These are phyloP conservation scores for Stemphylium beticola DNA, from an alignment of 2,329 filamentous ascomycete species.

Conservation along the genomic window DNA sequence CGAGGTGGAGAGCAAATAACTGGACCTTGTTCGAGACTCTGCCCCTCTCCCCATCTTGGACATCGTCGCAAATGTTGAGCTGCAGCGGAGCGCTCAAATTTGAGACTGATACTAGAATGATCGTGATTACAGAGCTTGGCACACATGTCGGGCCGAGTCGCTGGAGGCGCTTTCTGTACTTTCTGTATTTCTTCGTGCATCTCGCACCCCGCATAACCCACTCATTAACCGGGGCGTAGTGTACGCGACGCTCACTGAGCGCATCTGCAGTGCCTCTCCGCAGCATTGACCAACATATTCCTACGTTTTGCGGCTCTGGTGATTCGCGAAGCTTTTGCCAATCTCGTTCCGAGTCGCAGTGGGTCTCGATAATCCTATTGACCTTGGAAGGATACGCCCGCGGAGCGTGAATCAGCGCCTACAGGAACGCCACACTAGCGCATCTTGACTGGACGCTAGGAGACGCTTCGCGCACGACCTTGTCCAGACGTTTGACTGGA, in stretches of 20 bases:
- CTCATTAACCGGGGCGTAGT: not conserved
- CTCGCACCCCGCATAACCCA: not conserved
- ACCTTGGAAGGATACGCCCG: constrained; percentile 1
- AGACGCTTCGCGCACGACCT: not conserved
- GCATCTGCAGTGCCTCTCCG: not conserved
- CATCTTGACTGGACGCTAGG: constrained; percentile 3
- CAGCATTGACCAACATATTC: not conserved
- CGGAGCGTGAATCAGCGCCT: constrained; percentile 1
- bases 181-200: not conserved
- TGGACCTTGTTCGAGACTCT: constrained; percentile 10
- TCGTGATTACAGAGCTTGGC: not conserved
- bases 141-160: constrained; percentile 6
- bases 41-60: constrained; percentile 1
- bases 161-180: not conserved
- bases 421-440: not conserved
- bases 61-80: not conserved
- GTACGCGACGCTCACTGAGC: constrained; percentile 1
- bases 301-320: not conserved
- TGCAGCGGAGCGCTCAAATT: not conserved
- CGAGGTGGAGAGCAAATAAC: constrained; percentile 5
- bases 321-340: constrained; percentile 5
- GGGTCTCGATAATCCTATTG: not conserved
- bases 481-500: constrained; percentile 6
- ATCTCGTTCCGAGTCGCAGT: not conserved
- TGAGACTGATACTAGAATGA: not conserved